These are phyloP conservation scores for Patellifolia procumbens DNA, from an alignment of 179 eudicot genomes.

Conservation along the genomic window DNA sequence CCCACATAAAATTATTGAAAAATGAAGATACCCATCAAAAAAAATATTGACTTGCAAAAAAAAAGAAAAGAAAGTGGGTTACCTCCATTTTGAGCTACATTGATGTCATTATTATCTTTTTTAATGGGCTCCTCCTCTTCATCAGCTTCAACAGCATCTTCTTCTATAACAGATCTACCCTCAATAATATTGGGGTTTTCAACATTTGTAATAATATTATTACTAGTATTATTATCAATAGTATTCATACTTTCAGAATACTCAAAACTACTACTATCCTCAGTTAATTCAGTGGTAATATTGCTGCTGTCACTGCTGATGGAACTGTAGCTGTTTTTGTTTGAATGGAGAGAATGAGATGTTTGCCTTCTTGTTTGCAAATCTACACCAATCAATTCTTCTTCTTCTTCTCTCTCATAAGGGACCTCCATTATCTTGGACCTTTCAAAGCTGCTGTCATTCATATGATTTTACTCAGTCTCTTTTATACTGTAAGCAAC, in stretches of 20 bases:
- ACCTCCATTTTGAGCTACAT: conserved; percentile 20
- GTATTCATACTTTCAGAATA: neutral
- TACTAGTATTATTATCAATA: neutral
- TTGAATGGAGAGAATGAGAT: neutral
- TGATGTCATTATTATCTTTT: neutral
- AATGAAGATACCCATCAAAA: neutral
- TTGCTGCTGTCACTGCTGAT: conserved; percentile 15
- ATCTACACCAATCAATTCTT: conserved; percentile 2
- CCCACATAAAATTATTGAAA: neutral
- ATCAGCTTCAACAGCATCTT: neutral
- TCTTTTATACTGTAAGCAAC: neutral
- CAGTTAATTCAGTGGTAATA: conserved; percentile 18
- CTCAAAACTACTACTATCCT: conserved; percentile 8
- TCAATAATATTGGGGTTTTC: conserved; percentile 15
- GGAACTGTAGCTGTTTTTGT: neutral
- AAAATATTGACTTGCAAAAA: conserved; percentile 8
- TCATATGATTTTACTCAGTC: neutral
- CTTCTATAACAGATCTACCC: neutral
- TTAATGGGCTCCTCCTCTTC: neutral
- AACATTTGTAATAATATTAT: conserved; percentile 11
- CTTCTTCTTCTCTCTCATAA: conserved; percentile 2
- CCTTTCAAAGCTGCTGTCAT: neutral
- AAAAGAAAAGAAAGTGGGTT: conserved; percentile 8
- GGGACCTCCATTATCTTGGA: conserved; percentile 12
- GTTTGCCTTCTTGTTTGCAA: neutral